Percentiles rank a stretch among this genome's conserved stretches.
These are phyloP conservation scores for Gynochthodes officinalis DNA, from an alignment of 257 asterid genomes.

Conservation along the genomic window DNA sequence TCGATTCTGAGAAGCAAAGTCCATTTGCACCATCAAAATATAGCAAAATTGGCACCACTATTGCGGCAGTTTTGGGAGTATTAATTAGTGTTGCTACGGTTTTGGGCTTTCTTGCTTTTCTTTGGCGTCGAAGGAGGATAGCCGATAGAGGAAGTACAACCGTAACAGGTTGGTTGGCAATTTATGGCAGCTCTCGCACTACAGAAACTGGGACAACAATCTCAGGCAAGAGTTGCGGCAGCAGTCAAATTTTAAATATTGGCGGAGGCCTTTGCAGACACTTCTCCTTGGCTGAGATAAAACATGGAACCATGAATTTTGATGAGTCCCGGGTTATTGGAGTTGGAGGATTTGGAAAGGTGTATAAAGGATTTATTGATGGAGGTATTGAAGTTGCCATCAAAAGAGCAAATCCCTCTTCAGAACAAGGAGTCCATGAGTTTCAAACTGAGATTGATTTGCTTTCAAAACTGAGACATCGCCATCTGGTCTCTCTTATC, in stretches of 20 bases:
- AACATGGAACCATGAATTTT: constrained; percentile 46
- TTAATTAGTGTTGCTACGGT: constrained; percentile 27
- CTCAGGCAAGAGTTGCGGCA: constrained; percentile 31
- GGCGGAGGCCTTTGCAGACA: constrained; percentile 54
- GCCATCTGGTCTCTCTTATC: constrained; percentile 67
- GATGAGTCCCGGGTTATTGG: constrained; percentile 62
- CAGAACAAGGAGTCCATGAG: constrained; percentile 71
- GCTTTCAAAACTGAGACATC: constrained; percentile 73
- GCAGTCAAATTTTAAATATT: constrained; percentile 36
- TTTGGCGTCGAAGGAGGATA: constrained; percentile 12
- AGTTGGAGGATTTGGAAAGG: constrained; percentile 87
- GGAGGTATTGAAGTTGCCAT: constrained; percentile 52
- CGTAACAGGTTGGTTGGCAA: constrained; percentile 43
- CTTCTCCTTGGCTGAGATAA: constrained; percentile 60
- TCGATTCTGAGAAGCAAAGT: not conserved
- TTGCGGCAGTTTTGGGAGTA: constrained; percentile 34
- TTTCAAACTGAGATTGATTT: constrained; percentile 71
- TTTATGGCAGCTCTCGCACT: constrained; percentile 38
- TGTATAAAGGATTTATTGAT: constrained; percentile 54
- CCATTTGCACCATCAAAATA: constrained; percentile 17
- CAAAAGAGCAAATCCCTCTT: constrained; percentile 58
- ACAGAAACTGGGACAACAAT: constrained; percentile 23
- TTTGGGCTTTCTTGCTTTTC: constrained; percentile 24
- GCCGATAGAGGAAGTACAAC: constrained; percentile 9
- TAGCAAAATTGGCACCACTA: constrained; percentile 23